Conservation (phyloP, 495 filamentous ascomycete genomes). For the Aspergillus nidulans region DNA sequence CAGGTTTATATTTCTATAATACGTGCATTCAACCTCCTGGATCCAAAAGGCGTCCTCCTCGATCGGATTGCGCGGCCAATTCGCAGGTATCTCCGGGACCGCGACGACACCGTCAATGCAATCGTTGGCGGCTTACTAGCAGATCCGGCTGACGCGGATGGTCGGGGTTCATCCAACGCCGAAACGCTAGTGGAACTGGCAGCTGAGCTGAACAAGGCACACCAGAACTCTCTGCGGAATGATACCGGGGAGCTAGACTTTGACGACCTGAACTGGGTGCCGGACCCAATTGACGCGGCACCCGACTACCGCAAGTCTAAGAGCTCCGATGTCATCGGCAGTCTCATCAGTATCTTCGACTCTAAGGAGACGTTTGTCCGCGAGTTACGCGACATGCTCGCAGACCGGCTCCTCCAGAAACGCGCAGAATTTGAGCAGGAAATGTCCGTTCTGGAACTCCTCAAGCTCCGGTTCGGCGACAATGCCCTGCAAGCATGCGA, state of each 20-base stretch:
- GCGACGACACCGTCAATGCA: conserved; percentile 86
- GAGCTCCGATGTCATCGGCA: conserved; percentile 86
- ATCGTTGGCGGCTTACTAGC: conserved; percentile 83
- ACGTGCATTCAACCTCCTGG: conserved; percentile 79
- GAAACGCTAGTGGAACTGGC: conserved; percentile 72
- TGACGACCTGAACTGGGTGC: conserved; percentile 87
- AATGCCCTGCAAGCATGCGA: conserved; percentile 81
- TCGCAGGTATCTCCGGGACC: conserved; percentile 80
- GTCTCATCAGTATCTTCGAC: conserved; percentile 80
- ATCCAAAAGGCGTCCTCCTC: conserved; percentile 86
- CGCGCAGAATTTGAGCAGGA: conserved; percentile 71
- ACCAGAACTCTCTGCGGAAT: conserved; percentile 42
- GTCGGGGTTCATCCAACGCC: conserved; percentile 19
- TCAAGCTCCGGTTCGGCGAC: conserved; percentile 88
- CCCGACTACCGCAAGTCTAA: conserved; percentile 88
- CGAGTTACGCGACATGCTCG: conserved; percentile 82
- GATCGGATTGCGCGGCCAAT: conserved; percentile 80
- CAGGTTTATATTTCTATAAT: conserved; percentile 91
- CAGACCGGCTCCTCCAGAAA: conserved; percentile 73
- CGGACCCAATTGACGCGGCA: conserved; percentile 87
- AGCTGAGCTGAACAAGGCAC: conserved; percentile 61
- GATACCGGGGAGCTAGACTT: conserved; percentile 73
- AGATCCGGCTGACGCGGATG: conserved; percentile 52
- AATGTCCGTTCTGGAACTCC: conserved; percentile 72
- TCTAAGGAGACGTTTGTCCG: conserved; percentile 86